A percentile compares a stretch with the other conserved stretches of the same genome.
Evolutionary conservation across 1,284 basidiomycete genomes (phyloP).

Genomic region (Ustilago nuda): DNA sequence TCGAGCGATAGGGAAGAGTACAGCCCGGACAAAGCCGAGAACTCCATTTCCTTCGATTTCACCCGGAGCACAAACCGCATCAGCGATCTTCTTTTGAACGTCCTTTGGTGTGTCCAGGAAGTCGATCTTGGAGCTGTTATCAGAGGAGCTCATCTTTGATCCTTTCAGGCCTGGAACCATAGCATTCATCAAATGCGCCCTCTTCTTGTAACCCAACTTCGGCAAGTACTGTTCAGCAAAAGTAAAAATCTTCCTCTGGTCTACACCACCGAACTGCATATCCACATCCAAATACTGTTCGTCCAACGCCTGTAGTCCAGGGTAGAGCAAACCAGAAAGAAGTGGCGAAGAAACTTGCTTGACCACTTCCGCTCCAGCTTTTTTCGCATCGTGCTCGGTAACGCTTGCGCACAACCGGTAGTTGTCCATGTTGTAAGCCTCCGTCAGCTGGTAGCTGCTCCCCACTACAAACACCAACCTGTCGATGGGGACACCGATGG

Average conservation of each 20-base stretch:
- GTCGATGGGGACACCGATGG: slow-evolving; percentile 89
- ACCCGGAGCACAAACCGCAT: slow-evolving; percentile 89
- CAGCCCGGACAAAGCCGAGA: slow-evolving; percentile 86
- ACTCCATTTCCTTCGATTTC: slow-evolving; percentile 90
- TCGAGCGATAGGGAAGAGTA: slow-evolving; percentile 83
- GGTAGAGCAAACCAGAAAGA: slow-evolving; percentile 92
- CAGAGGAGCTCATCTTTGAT: slow-evolving; percentile 98
- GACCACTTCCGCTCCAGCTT: slow-evolving; percentile 98
- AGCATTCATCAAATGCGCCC: slow-evolving; percentile 96
- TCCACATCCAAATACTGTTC: slow-evolving; percentile 96
- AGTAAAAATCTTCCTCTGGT: slow-evolving; percentile 99
- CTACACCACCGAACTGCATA: slow-evolving; percentile 98
- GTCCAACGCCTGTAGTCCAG: slow-evolving; percentile 94
- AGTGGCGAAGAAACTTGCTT: slow-evolving; percentile 95
- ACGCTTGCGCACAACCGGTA: slow-evolving; percentile 90
- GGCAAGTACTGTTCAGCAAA: slow-evolving; percentile 96
- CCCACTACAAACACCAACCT: slow-evolving; percentile 81
- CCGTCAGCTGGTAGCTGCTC: slow-evolving; percentile 89
- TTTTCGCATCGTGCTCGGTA: slow-evolving; percentile 95
- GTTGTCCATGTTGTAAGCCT: slow-evolving; percentile 94
- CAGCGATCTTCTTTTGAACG: slow-evolving; percentile 89
- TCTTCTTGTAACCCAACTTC: slow-evolving; percentile 89
- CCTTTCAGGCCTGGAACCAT: slow-evolving; percentile 97
- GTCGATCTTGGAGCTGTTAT: slow-evolving; percentile 96
- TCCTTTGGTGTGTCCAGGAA: slow-evolving; percentile 89